Percentiles rank a stretch among this genome's conserved stretches.
Evolutionary conservation across 208 protist genomes (phyloP).

Genomic region (Jaenimonas drosophilae): DNA sequence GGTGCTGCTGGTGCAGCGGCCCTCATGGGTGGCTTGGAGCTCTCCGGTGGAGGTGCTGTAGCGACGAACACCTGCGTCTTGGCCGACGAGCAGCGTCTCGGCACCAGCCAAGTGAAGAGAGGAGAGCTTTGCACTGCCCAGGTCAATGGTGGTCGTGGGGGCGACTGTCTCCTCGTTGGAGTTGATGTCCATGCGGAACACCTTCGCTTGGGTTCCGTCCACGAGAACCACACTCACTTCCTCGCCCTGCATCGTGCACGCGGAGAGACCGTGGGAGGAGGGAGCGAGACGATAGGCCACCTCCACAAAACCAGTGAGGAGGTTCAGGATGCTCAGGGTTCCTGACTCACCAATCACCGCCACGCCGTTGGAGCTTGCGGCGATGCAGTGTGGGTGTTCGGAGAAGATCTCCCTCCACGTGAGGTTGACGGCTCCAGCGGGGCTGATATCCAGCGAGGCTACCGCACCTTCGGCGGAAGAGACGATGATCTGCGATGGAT

Average conservation of each 20-base stretch:
- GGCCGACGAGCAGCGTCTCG: no score
- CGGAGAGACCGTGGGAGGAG: no score
- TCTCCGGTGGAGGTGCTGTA: no score
- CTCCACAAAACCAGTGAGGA: conserved; percentile 36
- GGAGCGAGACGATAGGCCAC: conserved; percentile 24
- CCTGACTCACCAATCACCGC: conserved; percentile 37
- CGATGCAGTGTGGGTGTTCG: conserved; percentile 38
- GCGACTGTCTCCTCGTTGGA: conserved; percentile 23
- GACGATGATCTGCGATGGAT: conserved; percentile 26
- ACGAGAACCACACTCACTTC: conserved; percentile 17
- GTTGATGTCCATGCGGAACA: conserved; percentile 25
- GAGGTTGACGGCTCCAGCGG: conserved; percentile 20
- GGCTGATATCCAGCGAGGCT: conserved; percentile 25
- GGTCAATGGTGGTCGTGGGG: background rate
- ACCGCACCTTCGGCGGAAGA: conserved; percentile 63
- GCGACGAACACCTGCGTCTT: no score
- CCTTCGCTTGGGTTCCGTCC: conserved; percentile 10
- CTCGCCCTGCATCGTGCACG: conserved; percentile 24
- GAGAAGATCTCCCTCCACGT: conserved; percentile 51
- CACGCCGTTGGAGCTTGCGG: conserved; percentile 13
- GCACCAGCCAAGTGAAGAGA: conserved; percentile 12
- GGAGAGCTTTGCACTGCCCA: conserved; percentile 3
- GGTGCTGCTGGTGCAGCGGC: no score
- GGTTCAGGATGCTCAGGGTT: conserved; percentile 34
- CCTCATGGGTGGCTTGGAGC: no score